Conservation (phyloP, 371 early-diverging fungal species). For the Mucor lusitanicus region DNA sequence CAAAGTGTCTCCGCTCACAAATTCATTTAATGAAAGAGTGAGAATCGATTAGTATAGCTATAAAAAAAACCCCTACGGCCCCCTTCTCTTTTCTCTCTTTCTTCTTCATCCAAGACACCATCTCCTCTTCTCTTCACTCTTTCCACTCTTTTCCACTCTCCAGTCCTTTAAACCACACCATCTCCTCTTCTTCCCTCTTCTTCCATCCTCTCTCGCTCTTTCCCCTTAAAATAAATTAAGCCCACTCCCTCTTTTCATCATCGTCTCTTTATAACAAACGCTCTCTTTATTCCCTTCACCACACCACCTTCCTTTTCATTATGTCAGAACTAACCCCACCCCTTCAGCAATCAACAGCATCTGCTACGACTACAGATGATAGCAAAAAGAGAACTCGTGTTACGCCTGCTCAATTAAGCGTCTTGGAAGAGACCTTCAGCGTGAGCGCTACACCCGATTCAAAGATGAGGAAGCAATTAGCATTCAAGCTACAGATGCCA, state of each 20-base stretch:
- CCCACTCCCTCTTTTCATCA: slow-evolving; percentile 3
- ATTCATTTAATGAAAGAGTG: slow-evolving; percentile 2
- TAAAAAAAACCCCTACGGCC: neutral
- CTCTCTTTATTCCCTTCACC: slow-evolving; percentile 7
- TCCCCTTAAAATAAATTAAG: slow-evolving; percentile 2
- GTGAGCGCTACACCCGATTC: slow-evolving; percentile 72
- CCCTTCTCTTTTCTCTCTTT: neutral
- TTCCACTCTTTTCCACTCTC: neutral
- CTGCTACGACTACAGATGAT: slow-evolving; percentile 11
- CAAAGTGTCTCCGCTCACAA: slow-evolving; percentile 5
- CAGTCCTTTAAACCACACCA: slow-evolving; percentile 1
- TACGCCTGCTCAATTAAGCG: slow-evolving; percentile 70
- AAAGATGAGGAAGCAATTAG: slow-evolving; percentile 85
- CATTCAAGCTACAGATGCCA: slow-evolving; percentile 88
- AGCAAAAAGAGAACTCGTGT: slow-evolving; percentile 72
- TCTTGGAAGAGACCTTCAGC: slow-evolving; percentile 75
- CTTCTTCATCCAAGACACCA: slow-evolving; percentile 6
- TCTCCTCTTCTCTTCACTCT: slow-evolving; percentile 3
- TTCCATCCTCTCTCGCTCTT: neutral
- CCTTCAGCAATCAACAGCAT: neutral
- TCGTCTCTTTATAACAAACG: slow-evolving; percentile 7
- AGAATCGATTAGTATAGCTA: neutral
- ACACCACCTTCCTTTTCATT: slow-evolving; percentile 10
- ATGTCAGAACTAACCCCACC: slow-evolving; percentile 19
- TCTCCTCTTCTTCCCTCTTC: neutral